These are phyloP conservation scores for Fusarium pseudocircinatum DNA, from an alignment of 2,329 filamentous ascomycete genomes.

Conservation along the genomic window DNA sequence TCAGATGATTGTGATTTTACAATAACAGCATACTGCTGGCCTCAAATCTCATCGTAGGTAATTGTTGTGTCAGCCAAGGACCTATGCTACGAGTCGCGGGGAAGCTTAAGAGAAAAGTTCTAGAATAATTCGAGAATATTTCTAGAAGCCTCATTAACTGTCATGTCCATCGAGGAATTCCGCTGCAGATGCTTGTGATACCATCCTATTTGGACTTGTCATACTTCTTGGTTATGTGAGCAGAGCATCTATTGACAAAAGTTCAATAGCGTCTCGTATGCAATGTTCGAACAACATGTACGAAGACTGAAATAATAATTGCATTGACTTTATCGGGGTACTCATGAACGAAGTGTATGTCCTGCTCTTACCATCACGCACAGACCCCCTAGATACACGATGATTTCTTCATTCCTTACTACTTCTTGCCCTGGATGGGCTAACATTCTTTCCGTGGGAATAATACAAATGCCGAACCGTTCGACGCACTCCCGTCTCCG, in stretches of 20 bases:
- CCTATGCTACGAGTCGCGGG: not conserved
- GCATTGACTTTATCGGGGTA: not conserved
- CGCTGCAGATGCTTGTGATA: not conserved
- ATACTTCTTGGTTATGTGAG: not conserved
- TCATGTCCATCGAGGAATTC: not conserved
- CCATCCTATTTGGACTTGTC: not conserved
- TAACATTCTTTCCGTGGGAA: rapidly evolving
- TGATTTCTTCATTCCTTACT: not conserved
- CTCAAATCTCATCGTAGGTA: not conserved
- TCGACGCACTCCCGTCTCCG: not conserved
- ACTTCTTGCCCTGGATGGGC: not conserved
- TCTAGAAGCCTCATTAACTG: not conserved
- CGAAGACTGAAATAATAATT: not conserved
- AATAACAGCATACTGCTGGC: not conserved
- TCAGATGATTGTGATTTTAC: no score
- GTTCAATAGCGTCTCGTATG: not conserved
- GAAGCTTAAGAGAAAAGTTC: not conserved
- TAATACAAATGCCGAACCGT: not conserved
- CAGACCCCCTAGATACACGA: no score
- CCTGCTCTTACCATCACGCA: not conserved
- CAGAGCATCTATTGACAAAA: not conserved
- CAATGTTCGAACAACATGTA: not conserved
- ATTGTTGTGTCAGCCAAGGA: not conserved
- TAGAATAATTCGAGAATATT: not conserved
- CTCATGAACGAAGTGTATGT: not conserved